These are phyloP conservation scores for Suillus subalutaceus DNA, from an alignment of 768 basidiomycete species.

Conservation along the genomic window DNA sequence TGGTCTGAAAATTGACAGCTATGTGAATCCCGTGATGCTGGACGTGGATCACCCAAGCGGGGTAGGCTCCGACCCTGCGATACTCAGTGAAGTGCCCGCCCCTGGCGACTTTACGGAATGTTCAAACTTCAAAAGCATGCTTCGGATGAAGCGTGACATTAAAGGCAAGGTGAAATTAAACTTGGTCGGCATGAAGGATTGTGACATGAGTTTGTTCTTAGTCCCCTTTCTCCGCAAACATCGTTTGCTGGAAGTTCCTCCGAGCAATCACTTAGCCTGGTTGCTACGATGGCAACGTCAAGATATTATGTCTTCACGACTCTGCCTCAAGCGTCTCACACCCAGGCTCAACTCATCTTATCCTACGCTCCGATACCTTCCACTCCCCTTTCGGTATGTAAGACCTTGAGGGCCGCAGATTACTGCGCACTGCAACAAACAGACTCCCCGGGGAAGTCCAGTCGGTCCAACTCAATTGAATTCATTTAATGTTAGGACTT, in stretches of 20 bases:
- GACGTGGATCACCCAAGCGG: background rate
- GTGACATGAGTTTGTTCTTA: background rate
- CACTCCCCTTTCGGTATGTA: slow-evolving; percentile 7
- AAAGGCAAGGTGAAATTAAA: background rate
- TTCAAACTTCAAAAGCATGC: background rate
- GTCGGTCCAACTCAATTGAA: background rate
- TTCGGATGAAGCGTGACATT: background rate
- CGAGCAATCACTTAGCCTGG: slow-evolving; percentile 7
- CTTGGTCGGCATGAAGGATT: background rate
- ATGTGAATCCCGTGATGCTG: background rate
- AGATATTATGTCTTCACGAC: slow-evolving; percentile 11
- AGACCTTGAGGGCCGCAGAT: background rate
- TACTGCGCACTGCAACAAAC: background rate
- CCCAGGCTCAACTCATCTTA: background rate
- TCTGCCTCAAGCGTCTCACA: slow-evolving; percentile 4
- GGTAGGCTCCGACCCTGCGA: no score
- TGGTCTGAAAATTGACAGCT: background rate
- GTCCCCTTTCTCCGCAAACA: background rate
- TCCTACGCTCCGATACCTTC: slow-evolving; percentile 2
- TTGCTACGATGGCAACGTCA: slow-evolving; percentile 7
- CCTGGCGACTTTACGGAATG: background rate
- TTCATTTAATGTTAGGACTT: background rate
- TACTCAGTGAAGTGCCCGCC: background rate
- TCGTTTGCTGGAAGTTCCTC: background rate
- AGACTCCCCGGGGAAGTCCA: background rate